These are phyloP conservation scores for Halocafeteria seosinensis DNA, from an alignment of 108 stramenopile species.

Conservation along the genomic window DNA sequence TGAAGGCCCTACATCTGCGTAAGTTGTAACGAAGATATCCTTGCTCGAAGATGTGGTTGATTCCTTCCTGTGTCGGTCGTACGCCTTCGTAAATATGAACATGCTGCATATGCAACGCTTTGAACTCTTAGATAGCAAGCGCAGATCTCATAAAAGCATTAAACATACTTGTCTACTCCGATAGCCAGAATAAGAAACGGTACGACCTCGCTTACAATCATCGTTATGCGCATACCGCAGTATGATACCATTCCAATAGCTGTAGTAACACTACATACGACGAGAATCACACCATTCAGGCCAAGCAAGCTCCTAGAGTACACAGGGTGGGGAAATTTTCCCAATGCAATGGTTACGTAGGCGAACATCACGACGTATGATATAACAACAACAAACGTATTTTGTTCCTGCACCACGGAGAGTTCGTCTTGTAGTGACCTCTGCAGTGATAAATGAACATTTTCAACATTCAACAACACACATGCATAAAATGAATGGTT, in stretches of 20 bases:
- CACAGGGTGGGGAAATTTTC: constrained; percentile 7
- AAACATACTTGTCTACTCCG: constrained; percentile 33
- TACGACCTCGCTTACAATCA: constrained; percentile 31
- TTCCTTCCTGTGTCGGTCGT: constrained; percentile 8
- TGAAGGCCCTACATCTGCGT: constrained; percentile 17
- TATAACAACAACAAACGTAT: constrained; percentile 20
- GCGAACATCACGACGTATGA: constrained; percentile 25
- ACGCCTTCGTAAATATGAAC: constrained; percentile 24
- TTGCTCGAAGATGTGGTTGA: neutral
- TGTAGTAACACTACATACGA: constrained; percentile 6
- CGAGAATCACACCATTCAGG: constrained; percentile 20
- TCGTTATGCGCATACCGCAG: constrained; percentile 14
- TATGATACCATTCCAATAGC: constrained; percentile 11
- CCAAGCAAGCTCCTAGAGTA: constrained; percentile 17
- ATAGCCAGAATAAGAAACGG: constrained; percentile 29
- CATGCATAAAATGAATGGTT: too few species aligned
- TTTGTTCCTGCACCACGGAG: constrained; percentile 16
- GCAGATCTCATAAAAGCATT: too few species aligned
- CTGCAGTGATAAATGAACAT: too few species aligned
- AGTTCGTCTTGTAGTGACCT: constrained; percentile 23
- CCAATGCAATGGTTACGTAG: constrained; percentile 21
- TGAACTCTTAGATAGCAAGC: too few species aligned
- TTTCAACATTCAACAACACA: too few species aligned
- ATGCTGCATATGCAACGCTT: too few species aligned
- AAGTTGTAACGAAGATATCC: neutral